Base-by-base conservation (phyloP, 2,329 filamentous ascomycete species). In the Leptographium procerum region DNA sequence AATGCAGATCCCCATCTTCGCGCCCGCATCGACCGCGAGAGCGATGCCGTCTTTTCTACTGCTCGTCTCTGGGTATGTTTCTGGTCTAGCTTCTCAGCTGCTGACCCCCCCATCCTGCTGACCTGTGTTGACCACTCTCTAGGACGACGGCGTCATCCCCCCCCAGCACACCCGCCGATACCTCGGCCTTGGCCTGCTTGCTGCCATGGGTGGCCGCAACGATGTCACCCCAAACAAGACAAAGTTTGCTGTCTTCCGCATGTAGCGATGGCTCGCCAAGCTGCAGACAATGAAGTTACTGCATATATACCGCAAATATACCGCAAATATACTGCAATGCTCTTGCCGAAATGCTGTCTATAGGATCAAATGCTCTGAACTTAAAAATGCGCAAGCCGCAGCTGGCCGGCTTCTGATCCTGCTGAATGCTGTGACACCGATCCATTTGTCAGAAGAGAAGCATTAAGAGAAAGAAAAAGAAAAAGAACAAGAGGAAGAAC, bases 1-100 rank as follows among this genome's bases (percentile, higher is more conserved):
- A 83, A 83, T 60, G 85, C 84, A 1, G 91, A 96, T 69, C 87
- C 88, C 0, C 86, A 85, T 62, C 76, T 97, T 61, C 89, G 87
- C 72, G 84, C 83, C 47, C 80, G 92, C 52, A 97, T 99, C 65
- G 92, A 97, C 69, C 79, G 80, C 56, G 92, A 97, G 76, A 95
- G 89, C 57, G 89, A 96, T 65, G 90, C 90, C 0, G 84, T 87
- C 0, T 97, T 91, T 71, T 94, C 90, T 1, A 90, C 86, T 34
- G 92, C 94, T 6, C 81, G 92, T 62, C 72, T 97, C 65, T 99
- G 94, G 94, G 92, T 81, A 50, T 4, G 29, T n/a, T n/a, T n/a
- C 24, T 50, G n/a, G 13, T 11, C n/a, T 36, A 10, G 16, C n/a
- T 33, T 24, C 19, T 53, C 16, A n/a, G n/a, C 24, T 40, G 9